A percentile compares a stretch with the other conserved stretches of the same genome.
These are phyloP conservation scores for Helicostylum pulchrum DNA, from an alignment of 192 early-diverging fungal genomes.

Conservation along the genomic window DNA sequence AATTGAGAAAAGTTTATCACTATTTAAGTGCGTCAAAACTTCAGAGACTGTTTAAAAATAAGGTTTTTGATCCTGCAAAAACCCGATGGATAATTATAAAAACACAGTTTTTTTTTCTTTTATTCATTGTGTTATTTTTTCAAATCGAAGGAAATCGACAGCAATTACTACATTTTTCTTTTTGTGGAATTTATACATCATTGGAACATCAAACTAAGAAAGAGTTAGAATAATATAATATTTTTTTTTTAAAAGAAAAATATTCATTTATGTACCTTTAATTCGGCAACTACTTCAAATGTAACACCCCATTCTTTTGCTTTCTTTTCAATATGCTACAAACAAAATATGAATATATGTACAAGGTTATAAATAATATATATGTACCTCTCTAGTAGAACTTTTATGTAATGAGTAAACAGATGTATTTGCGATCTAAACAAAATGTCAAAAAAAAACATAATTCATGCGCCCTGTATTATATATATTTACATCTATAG, in stretches of 20 bases:
- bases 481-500: conserved; percentile 45
- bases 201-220: conserved; percentile 65
- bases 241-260: neutral
- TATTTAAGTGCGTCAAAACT: too few relatives aligned
- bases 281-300: conserved; percentile 71
- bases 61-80: too few relatives aligned
- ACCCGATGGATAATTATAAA: too few relatives aligned
- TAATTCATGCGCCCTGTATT: neutral
- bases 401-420: conserved; percentile 81
- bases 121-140: conserved; percentile 24
- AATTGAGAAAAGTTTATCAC: too few relatives aligned
- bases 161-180: conserved; percentile 68
- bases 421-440: conserved; percentile 53
- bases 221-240: neutral
- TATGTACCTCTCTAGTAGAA: conserved; percentile 60
- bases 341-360: neutral
- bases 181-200: conserved; percentile 81
- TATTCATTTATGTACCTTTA: conserved; percentile 47
- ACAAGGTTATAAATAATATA: neutral
- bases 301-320: conserved; percentile 69
- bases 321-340: conserved; percentile 59
- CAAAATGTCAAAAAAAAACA: neutral
- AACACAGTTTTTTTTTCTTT: too few relatives aligned
- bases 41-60: too few relatives aligned
- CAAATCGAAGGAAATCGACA: conserved; percentile 69